Evolutionary conservation across 345 rosid species (phyloP).

Genomic region (Noccaea bulbosa): DNA sequence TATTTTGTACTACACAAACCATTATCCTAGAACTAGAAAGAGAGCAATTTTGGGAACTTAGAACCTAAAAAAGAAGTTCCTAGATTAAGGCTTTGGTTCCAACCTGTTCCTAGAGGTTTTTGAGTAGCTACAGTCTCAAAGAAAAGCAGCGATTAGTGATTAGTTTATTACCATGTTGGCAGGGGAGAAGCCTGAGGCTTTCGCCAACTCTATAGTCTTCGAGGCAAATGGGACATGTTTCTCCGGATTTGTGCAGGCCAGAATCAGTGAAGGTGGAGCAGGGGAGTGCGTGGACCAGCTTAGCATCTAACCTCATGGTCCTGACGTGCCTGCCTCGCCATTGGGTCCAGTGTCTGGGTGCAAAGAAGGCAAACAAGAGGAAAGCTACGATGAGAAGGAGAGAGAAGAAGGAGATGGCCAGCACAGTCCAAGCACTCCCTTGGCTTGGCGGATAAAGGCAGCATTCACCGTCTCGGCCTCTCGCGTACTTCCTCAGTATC

Average conservation of each 20-base stretch:
- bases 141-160: not conserved
- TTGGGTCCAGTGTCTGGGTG: constrained; percentile 55
- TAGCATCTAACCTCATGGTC: constrained; percentile 46
- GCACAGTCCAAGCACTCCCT: constrained; percentile 62
- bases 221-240: constrained; percentile 75
- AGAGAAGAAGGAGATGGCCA: constrained; percentile 60
- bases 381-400: constrained; percentile 52
- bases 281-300: constrained; percentile 61
- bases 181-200: constrained; percentile 66
- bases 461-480: constrained; percentile 56
- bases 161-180: constrained; percentile 63
- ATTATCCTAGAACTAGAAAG: not conserved
- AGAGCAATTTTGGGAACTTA: not conserved
- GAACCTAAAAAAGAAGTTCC: constrained; percentile 3
- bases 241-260: constrained; percentile 45
- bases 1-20: no score
- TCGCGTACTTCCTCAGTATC: constrained; percentile 52
- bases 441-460: constrained; percentile 52
- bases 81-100: not conserved
- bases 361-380: constrained; percentile 49
- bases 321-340: constrained; percentile 46
- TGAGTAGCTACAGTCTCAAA: not conserved
- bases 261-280: constrained; percentile 46
- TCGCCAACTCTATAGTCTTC: constrained; percentile 77
- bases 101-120: not conserved